Conservation (phyloP, 495 filamentous ascomycete genomes). For the Neurospora sp. region DNA sequence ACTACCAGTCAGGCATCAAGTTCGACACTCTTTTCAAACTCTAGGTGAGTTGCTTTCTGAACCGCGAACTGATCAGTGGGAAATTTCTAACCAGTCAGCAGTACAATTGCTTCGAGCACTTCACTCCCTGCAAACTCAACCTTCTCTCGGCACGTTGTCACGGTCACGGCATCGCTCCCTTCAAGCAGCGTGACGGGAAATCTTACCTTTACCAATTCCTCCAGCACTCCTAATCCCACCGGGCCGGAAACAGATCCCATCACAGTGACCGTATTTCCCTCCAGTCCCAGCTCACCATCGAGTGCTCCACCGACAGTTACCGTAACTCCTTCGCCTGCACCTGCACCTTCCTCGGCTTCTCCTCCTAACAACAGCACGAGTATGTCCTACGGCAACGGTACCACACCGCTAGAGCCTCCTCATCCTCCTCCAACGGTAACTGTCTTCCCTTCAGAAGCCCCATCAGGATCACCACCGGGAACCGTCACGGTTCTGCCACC, state of each 20-base stretch:
- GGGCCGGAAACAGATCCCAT: slow-evolving; percentile 1
- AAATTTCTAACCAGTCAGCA: neutral
- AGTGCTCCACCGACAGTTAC: neutral
- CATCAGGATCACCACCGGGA: neutral
- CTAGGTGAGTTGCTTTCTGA: slow-evolving; percentile 6
- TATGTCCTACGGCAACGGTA: neutral
- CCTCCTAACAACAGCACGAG: neutral
- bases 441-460: neutral
- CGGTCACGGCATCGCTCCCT: slow-evolving; percentile 4
- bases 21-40: slow-evolving; percentile 7
- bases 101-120: slow-evolving; percentile 2
- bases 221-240: neutral
- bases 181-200: slow-evolving; percentile 1
- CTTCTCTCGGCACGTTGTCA: neutral
- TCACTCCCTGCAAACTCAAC: slow-evolving; percentile 3
- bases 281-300: neutral
- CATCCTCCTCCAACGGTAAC: neutral
- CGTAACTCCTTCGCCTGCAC: neutral
- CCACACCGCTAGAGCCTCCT: neutral
- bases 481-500: slow-evolving; percentile 7
- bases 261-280: slow-evolving; percentile 11
- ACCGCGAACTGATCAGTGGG: too few species aligned
- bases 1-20: slow-evolving; percentile 6
- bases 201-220: neutral
- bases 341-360: neutral